Evolutionary conservation across 2,329 filamentous ascomycete species (phyloP), one percentile per base, ranked within the genome.

Genomic region (Cladosporium sp.): DNA sequence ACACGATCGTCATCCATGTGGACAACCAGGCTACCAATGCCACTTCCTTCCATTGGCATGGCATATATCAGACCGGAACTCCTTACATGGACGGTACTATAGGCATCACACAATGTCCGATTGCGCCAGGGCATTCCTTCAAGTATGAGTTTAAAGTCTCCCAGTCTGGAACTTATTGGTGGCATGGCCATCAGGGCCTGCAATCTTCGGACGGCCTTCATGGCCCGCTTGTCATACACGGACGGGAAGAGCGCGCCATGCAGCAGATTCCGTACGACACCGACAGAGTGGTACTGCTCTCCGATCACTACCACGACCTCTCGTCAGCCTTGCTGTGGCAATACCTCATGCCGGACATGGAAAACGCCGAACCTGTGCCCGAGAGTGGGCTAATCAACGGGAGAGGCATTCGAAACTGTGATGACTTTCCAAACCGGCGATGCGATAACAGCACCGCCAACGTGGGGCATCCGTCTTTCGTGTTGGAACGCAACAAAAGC

Each of bases 31-130:
- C 81, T 1, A 66, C 68, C 14, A 84, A 86, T 58, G 61, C 70
- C 35, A 77, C 77, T 1, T 81, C 81, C 8, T 74, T 87, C 3
- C 84, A 87, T 62, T 87, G 83, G 69, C 84, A 87, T 58, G 84
- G 84, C 14, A 77, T 88, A 55, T 85, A 79, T 59, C 84, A 87
- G 60, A 84, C 83, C 54, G 83, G 82, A 8, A 84, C 83, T 1
- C 84, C 82, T 57, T 74, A 72, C 55, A 84, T 85, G 80, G 84
- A 87, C 58, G 84, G 84, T 1, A 78, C 82, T 2, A 73, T 80
- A 0, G 82, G 80, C 41, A 71, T 84, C 10, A 83, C 80, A 0
- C 82, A 86, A 61, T 86, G 83, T 55, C 76, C 80, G 0, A 82
- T 86, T 49, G 74, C 79, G 0, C 78, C 82, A 1, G 76, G 77